phyloP scores from a whole-genome alignment of 495 filamentous ascomycete species.

The Penicillium cinerascens region DNA sequence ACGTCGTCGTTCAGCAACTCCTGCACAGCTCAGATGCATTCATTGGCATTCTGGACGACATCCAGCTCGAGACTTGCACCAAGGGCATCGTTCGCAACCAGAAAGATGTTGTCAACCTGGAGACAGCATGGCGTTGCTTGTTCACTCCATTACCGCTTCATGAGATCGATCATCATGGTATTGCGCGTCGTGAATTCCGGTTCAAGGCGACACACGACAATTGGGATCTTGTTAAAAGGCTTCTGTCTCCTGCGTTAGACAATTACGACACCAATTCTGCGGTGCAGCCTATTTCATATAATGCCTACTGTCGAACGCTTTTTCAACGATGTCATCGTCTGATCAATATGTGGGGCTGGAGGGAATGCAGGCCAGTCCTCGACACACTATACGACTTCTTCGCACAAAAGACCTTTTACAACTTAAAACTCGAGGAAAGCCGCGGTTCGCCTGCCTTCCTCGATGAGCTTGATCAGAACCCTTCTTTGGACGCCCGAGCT shows the following conservation, averaged over 20 bases:
- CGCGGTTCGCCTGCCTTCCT: conserved; percentile 76
- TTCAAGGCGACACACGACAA: conserved; percentile 57
- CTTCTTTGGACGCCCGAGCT: conserved; percentile 55
- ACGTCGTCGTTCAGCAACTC: conserved; percentile 62
- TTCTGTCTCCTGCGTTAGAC: conserved; percentile 63
- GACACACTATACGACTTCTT: conserved; percentile 89
- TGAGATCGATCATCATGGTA: conserved; percentile 69
- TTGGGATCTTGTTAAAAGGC: conserved; percentile 65
- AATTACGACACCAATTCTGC: conserved; percentile 56
- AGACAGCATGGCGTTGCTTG: conserved; percentile 67
- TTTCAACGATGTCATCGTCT: conserved; percentile 76
- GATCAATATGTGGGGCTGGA: conserved; percentile 82
- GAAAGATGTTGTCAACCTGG: conserved; percentile 56
- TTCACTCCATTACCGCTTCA: conserved; percentile 72
- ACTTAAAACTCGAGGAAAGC: conserved; percentile 73
- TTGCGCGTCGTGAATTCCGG: conserved; percentile 54
- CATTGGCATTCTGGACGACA: conserved; percentile 26
- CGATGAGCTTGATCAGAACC: conserved; percentile 61
- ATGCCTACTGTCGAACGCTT: conserved; percentile 72
- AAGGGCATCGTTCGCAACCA: conserved; percentile 10
- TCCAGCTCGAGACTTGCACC: conserved; percentile 52
- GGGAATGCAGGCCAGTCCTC: conserved; percentile 71
- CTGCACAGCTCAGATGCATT: conserved; percentile 41
- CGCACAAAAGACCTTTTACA: conserved; percentile 65
- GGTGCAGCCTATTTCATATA: conserved; percentile 62